phyloP scores from a whole-genome alignment of 176 grass and related monocot genomes.

The Carex kokanica region DNA sequence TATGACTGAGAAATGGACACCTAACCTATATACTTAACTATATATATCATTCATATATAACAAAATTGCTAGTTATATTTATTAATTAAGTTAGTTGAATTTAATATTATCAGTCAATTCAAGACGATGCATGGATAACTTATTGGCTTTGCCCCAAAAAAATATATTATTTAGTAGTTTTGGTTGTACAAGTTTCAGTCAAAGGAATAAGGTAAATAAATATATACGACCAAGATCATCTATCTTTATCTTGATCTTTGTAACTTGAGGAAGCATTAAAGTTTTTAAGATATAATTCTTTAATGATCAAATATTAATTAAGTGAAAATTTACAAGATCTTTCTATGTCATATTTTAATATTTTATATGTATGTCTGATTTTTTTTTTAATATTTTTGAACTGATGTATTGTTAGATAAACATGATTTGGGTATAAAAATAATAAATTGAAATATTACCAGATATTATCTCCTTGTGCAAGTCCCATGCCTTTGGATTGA shows the following conservation, averaged over 20 bases:
- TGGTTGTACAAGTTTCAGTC: not conserved
- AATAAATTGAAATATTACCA: conserved; percentile 37
- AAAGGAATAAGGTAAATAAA: not conserved
- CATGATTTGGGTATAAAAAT: not conserved
- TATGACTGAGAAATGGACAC: not conserved
- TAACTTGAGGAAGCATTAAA: not conserved
- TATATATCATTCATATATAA: not conserved
- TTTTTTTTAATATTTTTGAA: not conserved
- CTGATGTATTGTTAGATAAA: no score
- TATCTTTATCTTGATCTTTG: not conserved
- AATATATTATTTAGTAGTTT: not conserved
- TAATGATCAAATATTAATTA: not conserved
- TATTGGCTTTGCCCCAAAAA: not conserved
- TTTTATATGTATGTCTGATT: not conserved
- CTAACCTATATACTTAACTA: not conserved
- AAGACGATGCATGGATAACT: not conserved
- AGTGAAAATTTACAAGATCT: not conserved
- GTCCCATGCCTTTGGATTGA: conserved; percentile 50
- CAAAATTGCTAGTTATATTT: not conserved
- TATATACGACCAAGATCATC: not conserved
- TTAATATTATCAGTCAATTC: not conserved
- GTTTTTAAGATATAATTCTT: not conserved
- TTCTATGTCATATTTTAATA: not conserved
- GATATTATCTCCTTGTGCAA: conserved; percentile 47
- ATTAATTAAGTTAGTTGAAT: conserved; percentile 4